Conservation (phyloP, 108 stramenopile species). For the Cyclotella atomus region DNA sequence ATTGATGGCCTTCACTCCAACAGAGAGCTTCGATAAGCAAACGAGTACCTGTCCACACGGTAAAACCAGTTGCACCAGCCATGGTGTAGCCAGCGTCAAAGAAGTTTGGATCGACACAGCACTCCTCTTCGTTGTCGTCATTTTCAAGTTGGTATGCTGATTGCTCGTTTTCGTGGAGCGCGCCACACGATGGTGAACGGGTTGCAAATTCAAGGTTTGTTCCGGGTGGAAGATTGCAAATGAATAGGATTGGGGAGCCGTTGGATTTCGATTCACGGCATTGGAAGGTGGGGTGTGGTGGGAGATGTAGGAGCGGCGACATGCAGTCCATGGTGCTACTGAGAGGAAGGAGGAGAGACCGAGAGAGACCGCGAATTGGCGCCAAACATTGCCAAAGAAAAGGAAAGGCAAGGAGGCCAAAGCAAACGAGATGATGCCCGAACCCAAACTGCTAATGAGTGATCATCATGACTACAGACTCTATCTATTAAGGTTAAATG, state of each 20-base stretch:
- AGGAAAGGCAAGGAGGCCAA: no score
- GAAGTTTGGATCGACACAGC: constrained; percentile 62
- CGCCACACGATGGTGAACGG: constrained; percentile 59
- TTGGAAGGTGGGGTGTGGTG: background rate
- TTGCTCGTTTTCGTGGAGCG: constrained; percentile 50
- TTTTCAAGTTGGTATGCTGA: constrained; percentile 17
- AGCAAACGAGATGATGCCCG: no score
- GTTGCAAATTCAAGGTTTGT: constrained; percentile 40
- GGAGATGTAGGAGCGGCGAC: background rate
- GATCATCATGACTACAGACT: no score
- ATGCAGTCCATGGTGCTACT: no score
- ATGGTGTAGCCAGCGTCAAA: constrained; percentile 71
- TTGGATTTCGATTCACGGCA: background rate
- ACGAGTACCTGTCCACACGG: constrained; percentile 69
- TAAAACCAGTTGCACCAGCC: constrained; percentile 73
- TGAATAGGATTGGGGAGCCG: constrained; percentile 1
- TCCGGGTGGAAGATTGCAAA: constrained; percentile 17
- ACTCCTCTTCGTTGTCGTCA: constrained; percentile 25
- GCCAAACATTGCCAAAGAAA: no score
- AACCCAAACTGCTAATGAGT: no score
- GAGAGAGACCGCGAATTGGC: no score
- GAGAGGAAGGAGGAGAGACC: no score
- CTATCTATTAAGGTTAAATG: no score
- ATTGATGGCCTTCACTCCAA: constrained; percentile 23
- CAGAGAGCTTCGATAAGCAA: constrained; percentile 61